These are phyloP conservation scores for Pythium sukuiense DNA, from an alignment of 352 stramenopile species.

Conservation along the genomic window DNA sequence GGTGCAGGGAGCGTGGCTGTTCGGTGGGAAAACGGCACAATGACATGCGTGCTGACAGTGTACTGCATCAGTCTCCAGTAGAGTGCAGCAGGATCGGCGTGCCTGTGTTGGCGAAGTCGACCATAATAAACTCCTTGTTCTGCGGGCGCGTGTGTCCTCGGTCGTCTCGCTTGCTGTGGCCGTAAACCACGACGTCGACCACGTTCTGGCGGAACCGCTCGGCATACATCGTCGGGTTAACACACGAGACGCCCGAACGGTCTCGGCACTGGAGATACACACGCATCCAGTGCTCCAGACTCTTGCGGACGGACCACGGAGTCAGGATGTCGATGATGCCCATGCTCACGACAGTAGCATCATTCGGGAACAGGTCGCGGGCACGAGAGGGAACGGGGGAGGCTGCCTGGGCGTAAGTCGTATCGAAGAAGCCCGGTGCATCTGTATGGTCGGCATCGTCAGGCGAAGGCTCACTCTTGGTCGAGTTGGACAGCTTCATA, in stretches of 20 bases:
- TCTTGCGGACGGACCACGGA: constrained; percentile 94
- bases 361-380: constrained; percentile 45
- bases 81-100: constrained; percentile 30
- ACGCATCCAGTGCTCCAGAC: constrained; percentile 86
- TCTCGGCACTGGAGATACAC: constrained; percentile 81
- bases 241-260: constrained; percentile 76
- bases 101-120: constrained; percentile 69
- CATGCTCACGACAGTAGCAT: constrained; percentile 91
- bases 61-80: constrained; percentile 46
- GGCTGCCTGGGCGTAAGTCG: constrained; percentile 55
- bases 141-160: constrained; percentile 3
- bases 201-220: constrained; percentile 85
- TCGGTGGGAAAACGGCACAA: constrained; percentile 36
- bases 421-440: constrained; percentile 21
- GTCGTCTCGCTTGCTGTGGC: constrained; percentile 31
- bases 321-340: constrained; percentile 98
- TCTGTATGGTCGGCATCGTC: constrained; percentile 36
- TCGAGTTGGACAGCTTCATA: constrained; percentile 16
- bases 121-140: constrained; percentile 71
- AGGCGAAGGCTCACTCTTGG: constrained; percentile 9
- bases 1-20: constrained; percentile 66
- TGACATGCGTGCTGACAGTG: constrained; percentile 40
- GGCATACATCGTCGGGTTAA: constrained; percentile 80
- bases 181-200: constrained; percentile 82
- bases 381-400: constrained; percentile 37